Percentiles rank a stretch among this genome's conserved stretches.
Conservation (phyloP, 441 rosid genomes). For the Mallotus repandus region DNA sequence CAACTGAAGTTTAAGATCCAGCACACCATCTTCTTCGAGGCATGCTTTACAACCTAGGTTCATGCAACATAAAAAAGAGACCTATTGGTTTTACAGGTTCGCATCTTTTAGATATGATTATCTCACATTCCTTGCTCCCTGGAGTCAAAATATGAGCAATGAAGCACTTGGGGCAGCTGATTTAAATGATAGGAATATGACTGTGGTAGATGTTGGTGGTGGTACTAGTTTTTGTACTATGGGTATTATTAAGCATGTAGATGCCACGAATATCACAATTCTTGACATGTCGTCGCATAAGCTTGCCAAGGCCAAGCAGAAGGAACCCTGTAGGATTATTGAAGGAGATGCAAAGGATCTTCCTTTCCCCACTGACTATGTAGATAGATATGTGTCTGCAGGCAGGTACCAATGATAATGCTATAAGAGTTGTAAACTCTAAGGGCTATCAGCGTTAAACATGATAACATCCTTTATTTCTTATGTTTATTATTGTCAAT, state of each 20-base stretch:
- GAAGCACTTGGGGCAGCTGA: conserved; percentile 49
- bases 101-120: conserved; percentile 46
- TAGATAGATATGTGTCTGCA: conserved; percentile 53
- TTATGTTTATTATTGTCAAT: neutral
- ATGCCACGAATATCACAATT: conserved; percentile 51
- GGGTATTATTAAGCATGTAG: conserved; percentile 57
- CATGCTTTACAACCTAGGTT: conserved; percentile 51
- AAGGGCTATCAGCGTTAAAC: neutral
- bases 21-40: conserved; percentile 33
- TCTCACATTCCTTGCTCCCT: conserved; percentile 49
- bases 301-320: conserved; percentile 53
- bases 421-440: neutral
- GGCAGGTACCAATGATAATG: conserved; percentile 37
- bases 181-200: conserved; percentile 36
- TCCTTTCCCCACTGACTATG: conserved; percentile 45
- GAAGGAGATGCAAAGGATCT: conserved; percentile 63
- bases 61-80: conserved; percentile 52
- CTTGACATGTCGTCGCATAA: conserved; percentile 55
- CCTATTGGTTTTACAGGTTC: conserved; percentile 54
- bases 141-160: conserved; percentile 56
- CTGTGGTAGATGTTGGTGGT: conserved; percentile 53
- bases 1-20: no score
- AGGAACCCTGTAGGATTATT: conserved; percentile 50
- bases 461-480: neutral
- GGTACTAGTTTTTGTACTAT: conserved; percentile 55